phyloP scores from a whole-genome alignment of 2,329 filamentous ascomycete genomes.

The Ramularia endophylla region DNA sequence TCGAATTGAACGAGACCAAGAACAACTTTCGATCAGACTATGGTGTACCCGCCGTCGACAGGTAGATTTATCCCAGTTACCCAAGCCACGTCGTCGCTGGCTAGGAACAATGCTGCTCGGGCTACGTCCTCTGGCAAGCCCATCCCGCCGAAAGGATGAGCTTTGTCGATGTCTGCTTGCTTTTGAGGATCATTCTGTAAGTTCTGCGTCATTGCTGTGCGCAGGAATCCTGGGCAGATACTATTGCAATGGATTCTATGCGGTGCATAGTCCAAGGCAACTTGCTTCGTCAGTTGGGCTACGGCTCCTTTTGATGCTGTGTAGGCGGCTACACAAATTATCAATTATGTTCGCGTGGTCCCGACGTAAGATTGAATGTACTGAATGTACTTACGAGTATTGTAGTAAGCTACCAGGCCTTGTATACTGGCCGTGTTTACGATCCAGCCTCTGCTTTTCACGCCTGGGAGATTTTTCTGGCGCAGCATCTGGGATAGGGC shows the following conservation, averaged over 20 bases:
- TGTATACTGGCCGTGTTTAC: conserved; percentile 34
- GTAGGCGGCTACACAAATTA: conserved; percentile 32
- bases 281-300: conserved; percentile 40
- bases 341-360: too few species aligned
- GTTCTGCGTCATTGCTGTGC: conserved; percentile 35
- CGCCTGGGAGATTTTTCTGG: conserved; percentile 27
- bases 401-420: conserved; percentile 29
- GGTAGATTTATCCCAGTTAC: conserved; percentile 9
- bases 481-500: conserved; percentile 33
- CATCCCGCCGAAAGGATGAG: conserved; percentile 32
- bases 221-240: conserved; percentile 36
- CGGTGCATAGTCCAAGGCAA: conserved; percentile 38
- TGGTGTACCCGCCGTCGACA: conserved; percentile 9
- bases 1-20: too few species aligned
- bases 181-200: conserved; percentile 28
- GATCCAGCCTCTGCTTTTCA: conserved; percentile 32
- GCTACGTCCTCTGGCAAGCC: conserved; percentile 36
- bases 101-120: conserved; percentile 39
- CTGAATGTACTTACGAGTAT: conserved; percentile 24
- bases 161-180: conserved; percentile 22
- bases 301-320: conserved; percentile 45
- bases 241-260: conserved; percentile 39
- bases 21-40: too few species aligned
- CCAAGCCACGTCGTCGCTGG: conserved; percentile 35
- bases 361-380: neutral